Conservation (phyloP, 2,329 filamentous ascomycete genomes). For the Gnomoniopsis sp. region DNA sequence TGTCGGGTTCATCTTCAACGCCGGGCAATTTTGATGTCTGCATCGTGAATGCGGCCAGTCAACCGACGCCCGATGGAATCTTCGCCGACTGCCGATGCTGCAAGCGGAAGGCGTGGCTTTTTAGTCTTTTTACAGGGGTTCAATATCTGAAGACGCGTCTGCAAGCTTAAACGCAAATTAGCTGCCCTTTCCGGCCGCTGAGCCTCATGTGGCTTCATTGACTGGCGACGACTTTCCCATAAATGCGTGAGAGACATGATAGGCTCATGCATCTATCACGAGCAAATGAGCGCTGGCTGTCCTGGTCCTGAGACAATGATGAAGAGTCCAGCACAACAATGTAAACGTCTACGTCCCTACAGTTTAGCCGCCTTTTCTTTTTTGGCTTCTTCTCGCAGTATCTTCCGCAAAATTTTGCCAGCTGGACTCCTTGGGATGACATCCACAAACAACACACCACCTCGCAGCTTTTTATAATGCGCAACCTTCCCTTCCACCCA, state of each 20-base stretch:
- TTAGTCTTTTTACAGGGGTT: background rate
- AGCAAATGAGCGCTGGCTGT: too few species aligned
- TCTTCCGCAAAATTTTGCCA: slow-evolving; percentile 60
- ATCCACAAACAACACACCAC: slow-evolving; percentile 44
- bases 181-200: too few species aligned
- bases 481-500: slow-evolving; percentile 26
- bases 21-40: too few species aligned
- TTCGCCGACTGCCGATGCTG: slow-evolving; percentile 5
- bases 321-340: background rate
- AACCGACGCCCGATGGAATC: background rate
- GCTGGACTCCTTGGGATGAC: slow-evolving; percentile 61
- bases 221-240: background rate
- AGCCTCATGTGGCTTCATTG: background rate
- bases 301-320: too few species aligned
- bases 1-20: too few species aligned
- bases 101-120: background rate
- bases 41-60: too few species aligned
- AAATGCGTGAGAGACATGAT: background rate
- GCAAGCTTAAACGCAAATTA: background rate
- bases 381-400: slow-evolving; percentile 47
- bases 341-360: background rate
- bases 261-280: background rate
- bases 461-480: slow-evolving; percentile 30
- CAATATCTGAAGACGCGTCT: background rate
- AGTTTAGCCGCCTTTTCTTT: slow-evolving; percentile 24